Conservation (phyloP, 805 yeast genomes). For the Limtongozyma cylindracea region DNA sequence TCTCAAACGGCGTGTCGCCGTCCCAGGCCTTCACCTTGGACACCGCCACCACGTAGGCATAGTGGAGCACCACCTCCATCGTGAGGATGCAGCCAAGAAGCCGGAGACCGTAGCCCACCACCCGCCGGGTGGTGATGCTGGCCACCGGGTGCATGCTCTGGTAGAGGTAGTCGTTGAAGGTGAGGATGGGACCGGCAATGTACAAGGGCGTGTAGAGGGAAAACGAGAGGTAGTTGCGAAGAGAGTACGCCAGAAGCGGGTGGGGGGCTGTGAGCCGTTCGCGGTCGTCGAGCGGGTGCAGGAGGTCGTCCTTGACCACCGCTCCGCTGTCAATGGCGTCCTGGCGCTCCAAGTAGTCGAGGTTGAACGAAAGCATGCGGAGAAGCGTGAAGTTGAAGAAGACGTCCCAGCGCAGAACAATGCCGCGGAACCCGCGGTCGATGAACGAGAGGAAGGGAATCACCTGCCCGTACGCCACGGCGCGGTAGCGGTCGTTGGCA, state of each 20-base stretch:
- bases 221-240: constrained; percentile 51
- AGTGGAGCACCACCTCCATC: constrained; percentile 81
- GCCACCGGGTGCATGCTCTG: too few species aligned
- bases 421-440: constrained; percentile 43
- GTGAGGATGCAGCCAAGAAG: constrained; percentile 49
- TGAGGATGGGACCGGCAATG: constrained; percentile 85
- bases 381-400: constrained; percentile 76
- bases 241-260: constrained; percentile 29
- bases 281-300: constrained; percentile 35
- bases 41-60: constrained; percentile 80
- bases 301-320: constrained; percentile 1
- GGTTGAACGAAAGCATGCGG: constrained; percentile 59
- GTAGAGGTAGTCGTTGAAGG: constrained; percentile 74
- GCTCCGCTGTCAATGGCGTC: neutral
- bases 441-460: constrained; percentile 13
- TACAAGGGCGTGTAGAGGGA: constrained; percentile 68
- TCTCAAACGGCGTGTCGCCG: constrained; percentile 74
- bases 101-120: constrained; percentile 35
- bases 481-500: constrained; percentile 43
- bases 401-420: constrained; percentile 87
- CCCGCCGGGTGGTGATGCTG: constrained; percentile 20
- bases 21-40: constrained; percentile 78
- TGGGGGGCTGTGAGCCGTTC: constrained; percentile 41
- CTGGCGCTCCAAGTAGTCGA: constrained; percentile 36
- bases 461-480: constrained; percentile 24